Conservation (phyloP, 2,329 filamentous ascomycete species). For the Colletotrichum cordylinicola region DNA sequence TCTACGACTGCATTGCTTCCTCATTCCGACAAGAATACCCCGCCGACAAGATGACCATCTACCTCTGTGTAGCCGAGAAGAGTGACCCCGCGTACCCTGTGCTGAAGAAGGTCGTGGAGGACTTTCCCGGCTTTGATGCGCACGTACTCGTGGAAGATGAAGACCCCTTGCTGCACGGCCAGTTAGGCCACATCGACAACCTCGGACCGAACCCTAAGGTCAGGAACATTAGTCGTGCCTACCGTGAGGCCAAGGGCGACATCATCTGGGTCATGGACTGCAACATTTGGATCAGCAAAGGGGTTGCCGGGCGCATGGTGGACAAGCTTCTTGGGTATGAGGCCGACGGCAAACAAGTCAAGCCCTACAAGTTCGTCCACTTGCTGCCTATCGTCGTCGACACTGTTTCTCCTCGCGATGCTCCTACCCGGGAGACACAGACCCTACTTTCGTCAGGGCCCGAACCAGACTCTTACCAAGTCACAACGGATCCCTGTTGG, state of each 20-base stretch:
- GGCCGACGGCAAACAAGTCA: constrained; percentile 50
- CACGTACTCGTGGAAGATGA: constrained; percentile 82
- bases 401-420: constrained; percentile 45
- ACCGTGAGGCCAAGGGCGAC: constrained; percentile 85
- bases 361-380: constrained; percentile 89
- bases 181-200: constrained; percentile 54
- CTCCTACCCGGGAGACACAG: constrained; percentile 29
- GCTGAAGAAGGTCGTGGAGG: constrained; percentile 72
- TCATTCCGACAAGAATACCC: constrained; percentile 87
- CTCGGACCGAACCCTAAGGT: constrained; percentile 99
- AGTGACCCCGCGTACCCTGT: constrained; percentile 79
- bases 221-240: constrained; percentile 92
- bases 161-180: constrained; percentile 70
- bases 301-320: constrained; percentile 86
- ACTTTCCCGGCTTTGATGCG: constrained; percentile 76
- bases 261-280: constrained; percentile 95
- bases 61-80: constrained; percentile 80
- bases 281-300: constrained; percentile 88
- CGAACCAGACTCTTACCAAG: constrained; percentile 32
- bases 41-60: constrained; percentile 74
- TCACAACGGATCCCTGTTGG: constrained; percentile 25
- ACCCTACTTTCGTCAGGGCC: constrained; percentile 39
- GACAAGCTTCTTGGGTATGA: constrained; percentile 79
- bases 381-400: constrained; percentile 93
- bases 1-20: constrained; percentile 91